Conservation (phyloP, 441 rosid genomes). For the Hura crepitans region DNA sequence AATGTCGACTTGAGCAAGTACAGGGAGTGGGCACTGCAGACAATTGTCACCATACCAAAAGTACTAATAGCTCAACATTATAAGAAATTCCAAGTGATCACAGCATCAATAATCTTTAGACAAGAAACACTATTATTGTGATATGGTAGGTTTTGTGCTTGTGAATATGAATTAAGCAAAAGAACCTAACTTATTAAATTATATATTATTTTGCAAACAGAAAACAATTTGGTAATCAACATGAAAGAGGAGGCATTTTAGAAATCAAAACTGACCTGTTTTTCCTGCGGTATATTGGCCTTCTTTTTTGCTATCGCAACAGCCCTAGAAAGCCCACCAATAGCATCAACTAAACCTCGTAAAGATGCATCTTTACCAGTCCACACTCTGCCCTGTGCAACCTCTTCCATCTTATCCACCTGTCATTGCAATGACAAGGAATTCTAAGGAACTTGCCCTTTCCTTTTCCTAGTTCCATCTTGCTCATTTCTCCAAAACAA, state of each 20-base stretch:
- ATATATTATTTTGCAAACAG: neutral
- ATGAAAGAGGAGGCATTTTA: neutral
- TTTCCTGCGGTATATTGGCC: slow-evolving; percentile 73
- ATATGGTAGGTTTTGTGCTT: neutral
- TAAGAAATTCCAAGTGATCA: neutral
- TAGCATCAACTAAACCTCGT: slow-evolving; percentile 79
- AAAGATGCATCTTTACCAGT: slow-evolving; percentile 89
- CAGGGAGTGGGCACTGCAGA: neutral
- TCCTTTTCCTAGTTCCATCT: neutral
- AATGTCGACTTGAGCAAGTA: neutral
- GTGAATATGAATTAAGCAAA: neutral
- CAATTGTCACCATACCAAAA: neutral
- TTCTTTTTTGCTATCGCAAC: slow-evolving; percentile 83
- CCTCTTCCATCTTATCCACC: slow-evolving; percentile 90
- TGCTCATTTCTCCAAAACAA: neutral
- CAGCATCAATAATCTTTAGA: neutral
- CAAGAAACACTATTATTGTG: neutral
- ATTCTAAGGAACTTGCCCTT: neutral
- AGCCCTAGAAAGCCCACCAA: slow-evolving; percentile 83
- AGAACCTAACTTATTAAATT: neutral
- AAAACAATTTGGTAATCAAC: neutral
- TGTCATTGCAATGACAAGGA: slow-evolving; percentile 24
- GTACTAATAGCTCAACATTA: neutral
- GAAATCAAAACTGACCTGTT: slow-evolving; percentile 37
- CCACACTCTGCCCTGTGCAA: slow-evolving; percentile 99